Percentiles rank a stretch among this genome's conserved stretches.
Conservation (phyloP, 2,329 filamentous ascomycete species). For the Juglanconis oblonga region DNA sequence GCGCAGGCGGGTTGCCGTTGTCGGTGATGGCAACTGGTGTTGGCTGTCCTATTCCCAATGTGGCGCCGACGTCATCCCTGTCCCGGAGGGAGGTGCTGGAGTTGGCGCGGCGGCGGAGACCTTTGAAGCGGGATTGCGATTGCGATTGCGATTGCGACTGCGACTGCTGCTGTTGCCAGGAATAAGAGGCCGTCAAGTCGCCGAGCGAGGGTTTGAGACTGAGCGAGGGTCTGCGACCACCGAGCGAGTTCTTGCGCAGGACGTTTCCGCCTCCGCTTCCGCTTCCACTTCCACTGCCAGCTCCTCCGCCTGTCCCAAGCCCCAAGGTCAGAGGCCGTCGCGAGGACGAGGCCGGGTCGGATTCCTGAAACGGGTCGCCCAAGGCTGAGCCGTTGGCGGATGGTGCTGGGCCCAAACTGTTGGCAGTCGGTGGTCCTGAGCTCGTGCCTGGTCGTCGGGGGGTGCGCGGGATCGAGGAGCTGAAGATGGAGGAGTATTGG, state of each 20-base stretch:
- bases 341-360: neutral
- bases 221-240: conserved; percentile 35
- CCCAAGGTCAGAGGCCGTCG: too few relatives aligned
- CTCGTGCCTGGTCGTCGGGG: conserved; percentile 33
- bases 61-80: conserved; percentile 11
- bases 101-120: conserved; percentile 15
- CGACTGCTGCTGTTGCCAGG: neutral
- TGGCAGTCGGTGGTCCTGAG: conserved; percentile 23
- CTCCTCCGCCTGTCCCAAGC: too few relatives aligned
- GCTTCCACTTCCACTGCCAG: neutral
- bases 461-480: conserved; percentile 14
- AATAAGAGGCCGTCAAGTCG: conserved; percentile 29
- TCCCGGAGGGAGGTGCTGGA: conserved; percentile 12
- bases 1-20: conserved; percentile 47
- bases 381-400: conserved; percentile 15
- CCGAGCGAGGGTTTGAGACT: conserved; percentile 46
- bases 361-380: conserved; percentile 9
- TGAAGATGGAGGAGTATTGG: conserved; percentile 18
- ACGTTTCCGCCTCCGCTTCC: conserved; percentile 22
- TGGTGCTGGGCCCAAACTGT: neutral
- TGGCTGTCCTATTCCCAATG: conserved; percentile 1
- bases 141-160: neutral
- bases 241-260: conserved; percentile 48
- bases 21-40: conserved; percentile 36
- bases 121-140: conserved; percentile 1